Evolutionary conservation across 1,284 basidiomycete species (phyloP).

Genomic region (Takashimella tepidaria): DNA sequence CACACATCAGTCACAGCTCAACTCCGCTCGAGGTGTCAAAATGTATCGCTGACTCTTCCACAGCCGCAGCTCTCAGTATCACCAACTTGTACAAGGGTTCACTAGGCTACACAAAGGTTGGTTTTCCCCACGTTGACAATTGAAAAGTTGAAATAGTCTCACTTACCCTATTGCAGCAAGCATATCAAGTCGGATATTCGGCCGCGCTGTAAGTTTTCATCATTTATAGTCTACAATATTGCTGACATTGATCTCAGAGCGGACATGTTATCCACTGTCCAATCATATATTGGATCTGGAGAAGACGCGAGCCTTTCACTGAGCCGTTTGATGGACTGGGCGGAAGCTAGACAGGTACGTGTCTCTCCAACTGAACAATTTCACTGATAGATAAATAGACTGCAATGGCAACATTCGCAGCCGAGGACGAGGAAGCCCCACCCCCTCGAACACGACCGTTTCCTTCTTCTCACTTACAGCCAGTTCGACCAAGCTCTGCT

Average conservation of each 20-base stretch:
- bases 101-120: conserved; percentile 46
- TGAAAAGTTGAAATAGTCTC: not conserved
- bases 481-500: not conserved
- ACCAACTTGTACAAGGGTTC: conserved; percentile 48
- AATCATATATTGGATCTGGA: conserved; percentile 38
- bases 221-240: conserved; percentile 1
- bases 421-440: conserved; percentile 29
- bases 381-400: conserved; percentile 16
- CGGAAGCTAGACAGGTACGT: conserved; percentile 46
- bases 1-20: not conserved
- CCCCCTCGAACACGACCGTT: not conserved
- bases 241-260: conserved; percentile 9
- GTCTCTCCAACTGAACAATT: not conserved
- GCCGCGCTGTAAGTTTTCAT: conserved; percentile 40
- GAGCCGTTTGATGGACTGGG: conserved; percentile 48
- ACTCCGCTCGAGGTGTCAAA: not conserved
- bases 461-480: not conserved
- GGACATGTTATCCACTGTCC: conserved; percentile 45
- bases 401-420: conserved; percentile 40
- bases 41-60: conserved; percentile 8
- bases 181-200: conserved; percentile 47
- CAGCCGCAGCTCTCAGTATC: conserved; percentile 48
- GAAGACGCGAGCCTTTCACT: conserved; percentile 43
- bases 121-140: conserved; percentile 6
- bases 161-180: conserved; percentile 34